Evolutionary conservation across 768 basidiomycete genomes (phyloP).

Genomic region (Holtermanniella nyarrowii): DNA sequence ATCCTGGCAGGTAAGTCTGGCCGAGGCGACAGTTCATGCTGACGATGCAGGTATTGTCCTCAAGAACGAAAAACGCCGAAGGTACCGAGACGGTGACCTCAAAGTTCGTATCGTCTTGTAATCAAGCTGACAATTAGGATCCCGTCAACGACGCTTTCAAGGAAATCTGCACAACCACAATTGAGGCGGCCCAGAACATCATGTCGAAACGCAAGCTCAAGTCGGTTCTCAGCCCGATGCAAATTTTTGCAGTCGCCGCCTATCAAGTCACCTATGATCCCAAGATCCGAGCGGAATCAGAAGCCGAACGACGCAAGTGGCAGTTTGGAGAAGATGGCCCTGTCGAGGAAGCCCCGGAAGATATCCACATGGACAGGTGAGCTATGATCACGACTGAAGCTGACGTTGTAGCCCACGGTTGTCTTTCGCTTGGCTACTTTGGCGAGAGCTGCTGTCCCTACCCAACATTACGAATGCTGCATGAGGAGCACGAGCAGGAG

Average conservation of each 20-base stretch:
- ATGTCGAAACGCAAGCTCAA: conserved; percentile 1
- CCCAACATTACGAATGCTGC: neutral
- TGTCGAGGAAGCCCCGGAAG: neutral
- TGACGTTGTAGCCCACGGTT: neutral
- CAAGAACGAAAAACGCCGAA: conserved; percentile 8
- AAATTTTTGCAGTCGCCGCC: conserved; percentile 13
- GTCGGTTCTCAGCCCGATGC: conserved; percentile 4
- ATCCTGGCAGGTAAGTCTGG: conserved; percentile 1
- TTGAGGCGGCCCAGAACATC: conserved; percentile 3
- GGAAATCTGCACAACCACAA: neutral
- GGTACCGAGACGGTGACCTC: conserved; percentile 11
- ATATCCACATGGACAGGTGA: neutral
- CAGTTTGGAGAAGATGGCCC: neutral
- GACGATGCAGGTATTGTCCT: conserved; percentile 4
- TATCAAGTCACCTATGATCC: conserved; percentile 13
- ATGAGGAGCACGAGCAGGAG: no score
- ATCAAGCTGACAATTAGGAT: conserved; percentile 1
- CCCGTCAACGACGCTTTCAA: conserved; percentile 4
- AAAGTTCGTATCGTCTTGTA: conserved; percentile 1
- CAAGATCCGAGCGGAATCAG: neutral
- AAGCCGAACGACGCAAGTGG: neutral
- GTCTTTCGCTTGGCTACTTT: neutral
- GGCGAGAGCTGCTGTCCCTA: neutral
- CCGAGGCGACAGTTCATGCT: no score
- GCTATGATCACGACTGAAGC: neutral